Evolutionary conservation across 2,329 filamentous ascomycete species (phyloP).

Genomic region (Ophiostoma australiae): DNA sequence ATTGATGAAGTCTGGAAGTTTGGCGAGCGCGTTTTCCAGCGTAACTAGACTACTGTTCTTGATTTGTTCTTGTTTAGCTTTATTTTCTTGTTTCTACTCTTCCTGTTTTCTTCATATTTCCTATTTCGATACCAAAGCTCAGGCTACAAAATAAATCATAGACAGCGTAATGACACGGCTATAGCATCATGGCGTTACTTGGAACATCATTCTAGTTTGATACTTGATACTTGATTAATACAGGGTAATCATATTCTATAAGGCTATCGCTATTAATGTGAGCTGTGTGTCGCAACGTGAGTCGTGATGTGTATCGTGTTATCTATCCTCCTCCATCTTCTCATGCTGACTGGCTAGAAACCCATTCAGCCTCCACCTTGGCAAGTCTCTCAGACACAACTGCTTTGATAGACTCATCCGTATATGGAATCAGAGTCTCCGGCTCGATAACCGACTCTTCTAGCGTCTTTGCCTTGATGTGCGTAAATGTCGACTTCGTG

Average conservation of each 20-base stretch:
- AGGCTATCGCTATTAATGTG: neutral
- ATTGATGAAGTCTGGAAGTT: slow-evolving; percentile 82
- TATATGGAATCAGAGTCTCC: slow-evolving; percentile 40
- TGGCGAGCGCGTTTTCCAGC: slow-evolving; percentile 48
- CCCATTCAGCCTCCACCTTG: neutral
- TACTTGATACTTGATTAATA: neutral
- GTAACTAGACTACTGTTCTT: neutral
- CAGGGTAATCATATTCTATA: slow-evolving; percentile 14
- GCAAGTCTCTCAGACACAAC: slow-evolving; percentile 32
- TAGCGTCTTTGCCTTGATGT: slow-evolving; percentile 48
- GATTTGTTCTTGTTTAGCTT: neutral
- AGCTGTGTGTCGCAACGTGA: neutral
- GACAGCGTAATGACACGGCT: slow-evolving; percentile 11
- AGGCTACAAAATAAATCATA: neutral
- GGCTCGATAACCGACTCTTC: slow-evolving; percentile 46
- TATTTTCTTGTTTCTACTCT: neutral
- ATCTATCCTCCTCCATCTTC: neutral
- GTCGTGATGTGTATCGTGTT: slow-evolving; percentile 8
- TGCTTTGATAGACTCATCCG: slow-evolving; percentile 41
- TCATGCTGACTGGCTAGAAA: slow-evolving; percentile 27
- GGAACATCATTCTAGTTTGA: too few relatives aligned
- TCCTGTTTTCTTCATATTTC: neutral
- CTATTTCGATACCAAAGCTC: neutral
- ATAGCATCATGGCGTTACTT: slow-evolving; percentile 7
- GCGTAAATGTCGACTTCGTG: slow-evolving; percentile 38